These are phyloP conservation scores for Hyphopichia buzzinii DNA, from an alignment of 1,139 yeast genomes.

Conservation along the genomic window DNA sequence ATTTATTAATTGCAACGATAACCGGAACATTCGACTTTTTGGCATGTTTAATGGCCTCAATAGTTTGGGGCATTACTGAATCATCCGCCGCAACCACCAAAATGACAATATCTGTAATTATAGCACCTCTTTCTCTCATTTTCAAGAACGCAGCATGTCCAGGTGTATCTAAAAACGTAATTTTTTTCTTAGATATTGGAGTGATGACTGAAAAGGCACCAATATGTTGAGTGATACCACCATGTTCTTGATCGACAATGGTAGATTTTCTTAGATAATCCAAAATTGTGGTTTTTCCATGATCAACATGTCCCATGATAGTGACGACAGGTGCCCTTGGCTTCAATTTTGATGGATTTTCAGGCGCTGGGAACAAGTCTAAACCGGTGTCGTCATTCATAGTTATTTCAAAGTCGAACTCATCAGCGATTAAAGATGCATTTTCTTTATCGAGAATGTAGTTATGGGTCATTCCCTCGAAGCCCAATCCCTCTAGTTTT, in stretches of 20 bases:
- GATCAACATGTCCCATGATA: slow-evolving; percentile 99
- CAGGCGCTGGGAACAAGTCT: slow-evolving; percentile 56
- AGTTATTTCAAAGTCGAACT: slow-evolving; percentile 70
- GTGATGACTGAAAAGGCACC: slow-evolving; percentile 92
- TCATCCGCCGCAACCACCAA: slow-evolving; percentile 98
- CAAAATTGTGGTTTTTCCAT: slow-evolving; percentile 92
- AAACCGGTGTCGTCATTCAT: slow-evolving; percentile 59
- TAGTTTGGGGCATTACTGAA: slow-evolving; percentile 96
- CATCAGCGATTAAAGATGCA: slow-evolving; percentile 84
- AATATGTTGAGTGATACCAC: slow-evolving; percentile 97
- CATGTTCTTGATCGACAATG: slow-evolving; percentile 81
- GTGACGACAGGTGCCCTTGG: slow-evolving; percentile 93
- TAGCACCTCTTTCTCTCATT: slow-evolving; percentile 97
- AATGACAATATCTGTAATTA: slow-evolving; percentile 86
- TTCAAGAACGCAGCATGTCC: slow-evolving; percentile 97
- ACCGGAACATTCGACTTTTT: slow-evolving; percentile 80
- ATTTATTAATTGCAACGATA: slow-evolving; percentile 89
- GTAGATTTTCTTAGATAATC: slow-evolving; percentile 83
- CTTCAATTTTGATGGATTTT: slow-evolving; percentile 45
- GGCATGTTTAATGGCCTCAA: slow-evolving; percentile 93
- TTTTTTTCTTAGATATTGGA: slow-evolving; percentile 67
- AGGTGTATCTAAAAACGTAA: slow-evolving; percentile 94
- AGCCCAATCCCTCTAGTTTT: slow-evolving; percentile 68
- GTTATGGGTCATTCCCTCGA: slow-evolving; percentile 70
- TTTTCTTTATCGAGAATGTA: slow-evolving; percentile 84